Conservation (phyloP, 2,329 filamentous ascomycete genomes). For the Fusarium sterilihyphosum region DNA sequence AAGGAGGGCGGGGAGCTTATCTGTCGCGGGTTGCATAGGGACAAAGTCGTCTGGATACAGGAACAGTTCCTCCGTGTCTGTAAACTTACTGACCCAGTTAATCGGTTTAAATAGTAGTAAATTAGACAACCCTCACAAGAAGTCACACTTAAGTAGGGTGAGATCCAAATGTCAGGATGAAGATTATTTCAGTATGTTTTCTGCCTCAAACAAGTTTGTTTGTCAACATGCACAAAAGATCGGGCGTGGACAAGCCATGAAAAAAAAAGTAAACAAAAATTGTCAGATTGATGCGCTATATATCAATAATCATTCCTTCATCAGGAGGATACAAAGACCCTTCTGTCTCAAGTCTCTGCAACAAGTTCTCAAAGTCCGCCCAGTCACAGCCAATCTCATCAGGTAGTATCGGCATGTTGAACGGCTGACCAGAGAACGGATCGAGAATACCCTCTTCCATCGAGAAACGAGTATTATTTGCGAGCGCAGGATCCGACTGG, state of each 20-base stretch:
- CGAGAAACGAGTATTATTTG: fast-evolving
- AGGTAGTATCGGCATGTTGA: background rate
- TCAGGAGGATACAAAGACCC: background rate
- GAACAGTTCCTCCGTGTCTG: background rate
- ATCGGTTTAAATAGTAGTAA: background rate
- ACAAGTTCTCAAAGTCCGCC: constrained; percentile 5
- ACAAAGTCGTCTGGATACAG: background rate
- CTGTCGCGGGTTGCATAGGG: background rate
- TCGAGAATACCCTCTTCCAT: background rate
- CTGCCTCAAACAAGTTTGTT: background rate
- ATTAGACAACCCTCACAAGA: background rate
- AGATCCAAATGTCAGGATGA: constrained; percentile 18
- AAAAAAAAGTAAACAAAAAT: too few relatives aligned
- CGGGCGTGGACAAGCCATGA: too few relatives aligned
- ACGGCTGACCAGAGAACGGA: background rate
- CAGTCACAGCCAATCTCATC: constrained; percentile 14
- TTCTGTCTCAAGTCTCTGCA: constrained; percentile 4
- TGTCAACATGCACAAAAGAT: background rate
- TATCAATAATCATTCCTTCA: background rate
- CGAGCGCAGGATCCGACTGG: fast-evolving
- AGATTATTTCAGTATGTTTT: constrained; percentile 20
- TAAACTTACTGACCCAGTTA: background rate
- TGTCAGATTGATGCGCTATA: background rate
- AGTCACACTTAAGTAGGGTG: too few relatives aligned
- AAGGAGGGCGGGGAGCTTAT: background rate